Base-by-base conservation (phyloP, 208 protist species). In the Trypanosoma grayi region DNA sequence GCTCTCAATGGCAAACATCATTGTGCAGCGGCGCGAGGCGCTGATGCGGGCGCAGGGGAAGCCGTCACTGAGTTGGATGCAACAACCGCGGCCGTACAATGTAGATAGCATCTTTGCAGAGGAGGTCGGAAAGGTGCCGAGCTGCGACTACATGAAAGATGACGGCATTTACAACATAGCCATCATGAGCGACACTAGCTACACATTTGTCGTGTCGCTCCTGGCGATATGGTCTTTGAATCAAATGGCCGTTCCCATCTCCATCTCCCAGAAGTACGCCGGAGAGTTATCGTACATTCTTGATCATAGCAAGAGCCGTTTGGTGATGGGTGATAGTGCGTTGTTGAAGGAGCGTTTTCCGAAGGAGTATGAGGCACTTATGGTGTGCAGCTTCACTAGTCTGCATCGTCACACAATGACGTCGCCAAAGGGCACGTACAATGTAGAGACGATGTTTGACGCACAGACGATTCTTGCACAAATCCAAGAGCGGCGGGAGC, bases 221-320 rank as follows among this genome's bases (percentile, higher is more conserved):
- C 71, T 94, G 11, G 81, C 84, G 30, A 57, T 44, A 22, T 94
- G 87, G 85, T 70, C 87, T 7, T 34, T 88, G 34, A 92, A 92
- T 52, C 82, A 85, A 60, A 74, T 94, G 65, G 75, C 72, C 30
- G 83, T 78, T 28, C 87, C 87, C 20, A 77, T 94, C 62, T 87
- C 82, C n/a, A 70, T 77, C 11, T 66, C 76, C 34, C 80, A 88
- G 67, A 76, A 73, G 16, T 92, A 85, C 73, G 62, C 80, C 20
- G 68, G 71, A 40, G 87, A 94, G 60, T 74, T 94, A 18, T 87
- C 79, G 58, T 90, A 94, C 60, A 77, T 92, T 41, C 77, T 92
- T 44, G 82, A 88, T 36, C 84, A 94, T 71, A 92, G 84, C 56
- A 79, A 70, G 20, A 62, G 67, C 57, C 70, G 77, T 53, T 67